Conservation (phyloP, 768 basidiomycete genomes). For the Panaeolus papilionaceus region DNA sequence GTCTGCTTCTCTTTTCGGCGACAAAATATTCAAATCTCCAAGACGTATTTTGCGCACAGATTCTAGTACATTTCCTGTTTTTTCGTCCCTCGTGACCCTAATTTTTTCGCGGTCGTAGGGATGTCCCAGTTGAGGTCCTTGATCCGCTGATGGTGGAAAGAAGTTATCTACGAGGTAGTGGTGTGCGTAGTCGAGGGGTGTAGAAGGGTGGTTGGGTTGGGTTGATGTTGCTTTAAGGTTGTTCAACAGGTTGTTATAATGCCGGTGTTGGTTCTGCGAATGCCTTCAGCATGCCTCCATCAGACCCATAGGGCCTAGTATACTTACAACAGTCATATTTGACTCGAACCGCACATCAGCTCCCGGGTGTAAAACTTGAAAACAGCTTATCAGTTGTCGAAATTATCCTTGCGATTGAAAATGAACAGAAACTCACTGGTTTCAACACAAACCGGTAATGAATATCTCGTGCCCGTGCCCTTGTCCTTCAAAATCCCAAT, state of each 20-base stretch:
- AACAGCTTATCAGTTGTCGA: conserved; percentile 17
- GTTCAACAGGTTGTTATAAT: conserved; percentile 90
- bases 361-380: conserved; percentile 15
- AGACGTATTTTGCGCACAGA: conserved; percentile 83
- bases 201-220: conserved; percentile 56
- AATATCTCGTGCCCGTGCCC: conserved; percentile 58
- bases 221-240: conserved; percentile 65
- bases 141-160: conserved; percentile 49
- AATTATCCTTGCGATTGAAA: neutral
- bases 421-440: conserved; percentile 65
- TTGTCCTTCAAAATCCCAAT: conserved; percentile 77
- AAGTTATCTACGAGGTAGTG: conserved; percentile 82
- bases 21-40: conserved; percentile 87
- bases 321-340: conserved; percentile 87
- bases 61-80: conserved; percentile 65
- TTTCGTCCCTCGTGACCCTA: conserved; percentile 86
- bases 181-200: conserved; percentile 78
- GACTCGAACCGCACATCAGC: conserved; percentile 82
- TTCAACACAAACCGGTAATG: conserved; percentile 79
- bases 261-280: conserved; percentile 80
- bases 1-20: conserved; percentile 83
- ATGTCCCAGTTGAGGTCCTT: neutral
- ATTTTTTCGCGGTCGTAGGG: conserved; percentile 59
- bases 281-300: conserved; percentile 23
- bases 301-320: conserved; percentile 18